Base-by-base conservation (phyloP, 192 early-diverging fungal genomes). In the Backusella psychrophila region DNA sequence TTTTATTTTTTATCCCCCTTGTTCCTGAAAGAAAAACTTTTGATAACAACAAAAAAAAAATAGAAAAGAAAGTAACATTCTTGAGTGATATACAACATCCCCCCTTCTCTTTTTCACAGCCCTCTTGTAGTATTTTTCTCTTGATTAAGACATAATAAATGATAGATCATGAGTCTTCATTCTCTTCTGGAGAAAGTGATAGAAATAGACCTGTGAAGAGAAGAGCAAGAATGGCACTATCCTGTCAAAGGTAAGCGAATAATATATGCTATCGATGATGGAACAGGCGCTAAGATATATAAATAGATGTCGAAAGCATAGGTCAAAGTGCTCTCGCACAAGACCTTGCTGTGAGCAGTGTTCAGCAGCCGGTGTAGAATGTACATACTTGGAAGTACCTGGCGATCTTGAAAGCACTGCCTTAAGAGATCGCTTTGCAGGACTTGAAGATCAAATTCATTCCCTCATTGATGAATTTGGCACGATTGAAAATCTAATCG, bases 381-480 rank as follows among this genome's bases (percentile, higher is more conserved):
- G 80, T 68, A 73, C 42, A 35, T 81, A 81, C 21, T 36, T 81
- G 7, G 76, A 81, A 42, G 46, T 68, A 34, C 80, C 80, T n/a
- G 80, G 80, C 21, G 80, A 81, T 75, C 52, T 81, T 11, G 80
- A 81, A 72, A 81, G 80, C n/a, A 81, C 80, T 6, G 80, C 80
- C 11, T 63, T 81, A n/a, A 72, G 80, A 31, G 72, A 77, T 56
- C 72, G 80, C 1, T 81, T 81, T 75, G 76, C 80, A 52, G 80
- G 80, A 15, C 35, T 81, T 21, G 80, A 81, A 75, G 73, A 81
- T 53, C 80, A 81, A 12, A 81, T 81, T 34, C 76, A 81, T 34
- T 70, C 76, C 19, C 59, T 77, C 2, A 34, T 81, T 59, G 76
- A 36, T 31, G 76, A 81, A 26, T 81, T 81, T 41, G 76, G 74